Percentiles rank a stretch among this genome's conserved stretches.
Evolutionary conservation across 257 asterid genomes (phyloP).

Genomic region (Penstemon davidsonii): DNA sequence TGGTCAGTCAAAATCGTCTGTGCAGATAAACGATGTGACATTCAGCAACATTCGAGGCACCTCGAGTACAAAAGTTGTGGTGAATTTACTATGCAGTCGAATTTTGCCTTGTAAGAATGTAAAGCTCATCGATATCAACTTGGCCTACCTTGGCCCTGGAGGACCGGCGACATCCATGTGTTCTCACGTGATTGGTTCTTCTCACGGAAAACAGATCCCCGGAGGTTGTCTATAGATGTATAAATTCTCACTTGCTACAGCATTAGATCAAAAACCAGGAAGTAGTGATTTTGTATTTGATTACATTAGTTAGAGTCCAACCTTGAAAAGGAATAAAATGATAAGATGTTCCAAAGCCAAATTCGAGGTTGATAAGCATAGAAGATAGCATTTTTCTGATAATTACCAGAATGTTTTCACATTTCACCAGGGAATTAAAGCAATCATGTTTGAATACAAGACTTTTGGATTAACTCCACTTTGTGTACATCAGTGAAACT

Average conservation of each 20-base stretch:
- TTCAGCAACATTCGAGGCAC: constrained; percentile 61
- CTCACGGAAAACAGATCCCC: constrained; percentile 52
- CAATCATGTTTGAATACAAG: no score
- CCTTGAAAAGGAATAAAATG: no score
- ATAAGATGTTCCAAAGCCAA: neutral
- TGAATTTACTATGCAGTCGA: constrained; percentile 49
- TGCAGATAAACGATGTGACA: constrained; percentile 56
- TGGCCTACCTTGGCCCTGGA: constrained; percentile 41
- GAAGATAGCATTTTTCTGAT: neutral
- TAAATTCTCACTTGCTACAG: no score
- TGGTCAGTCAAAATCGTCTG: constrained; percentile 31
- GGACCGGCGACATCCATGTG: constrained; percentile 45
- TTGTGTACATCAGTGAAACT: no score
- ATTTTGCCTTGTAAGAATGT: constrained; percentile 52
- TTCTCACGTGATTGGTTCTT: constrained; percentile 43
- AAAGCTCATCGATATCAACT: constrained; percentile 43
- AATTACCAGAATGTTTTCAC: no score
- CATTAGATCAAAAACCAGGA: no score
- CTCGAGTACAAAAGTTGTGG: constrained; percentile 49
- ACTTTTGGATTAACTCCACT: no score
- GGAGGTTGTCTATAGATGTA: constrained; percentile 42
- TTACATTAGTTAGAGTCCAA: no score
- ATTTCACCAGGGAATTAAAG: no score
- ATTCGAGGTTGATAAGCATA: neutral
- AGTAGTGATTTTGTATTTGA: no score